phyloP scores from a whole-genome alignment of 371 early-diverging fungal species.

The Haplosporangium sp. region DNA sequence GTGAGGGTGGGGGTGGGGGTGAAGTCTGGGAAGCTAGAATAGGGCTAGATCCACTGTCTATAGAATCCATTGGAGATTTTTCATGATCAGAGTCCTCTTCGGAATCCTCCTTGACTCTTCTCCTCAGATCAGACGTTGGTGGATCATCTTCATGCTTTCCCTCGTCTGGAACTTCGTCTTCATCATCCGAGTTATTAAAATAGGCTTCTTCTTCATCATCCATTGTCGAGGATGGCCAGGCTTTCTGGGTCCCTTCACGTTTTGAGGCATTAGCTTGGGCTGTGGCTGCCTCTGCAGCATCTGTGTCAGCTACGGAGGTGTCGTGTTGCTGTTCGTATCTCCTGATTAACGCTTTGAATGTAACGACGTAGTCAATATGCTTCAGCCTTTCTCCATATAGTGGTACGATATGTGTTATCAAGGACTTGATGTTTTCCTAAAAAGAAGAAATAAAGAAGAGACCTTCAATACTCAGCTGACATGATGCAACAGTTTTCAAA shows the following conservation, averaged over 20 bases:
- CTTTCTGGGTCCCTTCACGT: conserved; percentile 55
- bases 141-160: conserved; percentile 50
- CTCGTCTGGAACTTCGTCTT: conserved; percentile 56
- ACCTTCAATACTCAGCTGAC: not conserved
- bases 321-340: conserved; percentile 75
- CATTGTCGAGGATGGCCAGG: conserved; percentile 69
- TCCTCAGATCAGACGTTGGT: conserved; percentile 44
- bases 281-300: conserved; percentile 30
- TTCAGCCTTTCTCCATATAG: conserved; percentile 71
- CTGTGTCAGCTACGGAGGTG: conserved; percentile 43
- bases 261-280: conserved; percentile 36
- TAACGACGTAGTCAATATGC: conserved; percentile 70
- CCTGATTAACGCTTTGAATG: conserved; percentile 66
- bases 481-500: not conserved
- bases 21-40: conserved; percentile 38
- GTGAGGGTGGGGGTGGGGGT: conserved; percentile 20
- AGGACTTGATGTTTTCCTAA: conserved; percentile 74
- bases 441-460: not conserved
- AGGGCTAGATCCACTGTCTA: conserved; percentile 26
- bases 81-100: conserved; percentile 24
- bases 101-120: conserved; percentile 31
- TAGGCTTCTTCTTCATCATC: conserved; percentile 90
- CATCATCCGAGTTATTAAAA: conserved; percentile 81
- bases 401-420: conserved; percentile 80
- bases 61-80: not conserved